Percentiles rank a stretch among this genome's conserved stretches.
phyloP scores from a whole-genome alignment of 345 rosid species.

The Hibiscus tridactylites region DNA sequence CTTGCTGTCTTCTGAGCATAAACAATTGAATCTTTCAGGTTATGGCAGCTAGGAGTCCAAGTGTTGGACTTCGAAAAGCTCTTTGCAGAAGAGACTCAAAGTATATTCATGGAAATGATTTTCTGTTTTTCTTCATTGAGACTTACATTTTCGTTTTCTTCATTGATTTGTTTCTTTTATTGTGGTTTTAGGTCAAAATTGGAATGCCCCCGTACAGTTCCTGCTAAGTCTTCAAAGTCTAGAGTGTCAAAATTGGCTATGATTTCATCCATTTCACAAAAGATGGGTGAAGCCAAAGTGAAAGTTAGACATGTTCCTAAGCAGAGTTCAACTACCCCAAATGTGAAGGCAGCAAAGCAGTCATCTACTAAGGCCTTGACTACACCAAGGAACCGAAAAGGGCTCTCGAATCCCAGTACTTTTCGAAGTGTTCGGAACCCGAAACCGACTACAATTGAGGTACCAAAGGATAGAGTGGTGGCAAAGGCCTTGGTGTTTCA shows the following conservation, averaged over 20 bases:
- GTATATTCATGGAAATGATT: slow-evolving; percentile 19
- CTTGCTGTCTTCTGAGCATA: background rate
- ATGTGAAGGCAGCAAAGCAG: slow-evolving; percentile 31
- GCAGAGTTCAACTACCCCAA: slow-evolving; percentile 34
- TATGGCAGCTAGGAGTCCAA: slow-evolving; percentile 98
- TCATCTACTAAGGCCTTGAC: slow-evolving; percentile 51
- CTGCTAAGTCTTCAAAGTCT: slow-evolving; percentile 66
- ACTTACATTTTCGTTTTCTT: background rate
- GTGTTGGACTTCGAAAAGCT: slow-evolving; percentile 52
- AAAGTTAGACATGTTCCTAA: slow-evolving; percentile 20
- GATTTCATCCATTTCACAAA: slow-evolving; percentile 64
- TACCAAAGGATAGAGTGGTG: slow-evolving; percentile 32
- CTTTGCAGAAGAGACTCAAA: slow-evolving; percentile 28
- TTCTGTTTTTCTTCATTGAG: background rate
- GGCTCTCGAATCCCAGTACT: slow-evolving; percentile 37
- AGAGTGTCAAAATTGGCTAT: slow-evolving; percentile 56
- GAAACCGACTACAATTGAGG: slow-evolving; percentile 26
- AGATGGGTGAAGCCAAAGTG: slow-evolving; percentile 35
- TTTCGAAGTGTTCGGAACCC: slow-evolving; percentile 59
- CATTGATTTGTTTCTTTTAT: background rate
- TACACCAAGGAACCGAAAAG: slow-evolving; percentile 40
- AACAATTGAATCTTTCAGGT: slow-evolving; percentile 38
- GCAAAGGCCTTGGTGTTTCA: slow-evolving; percentile 69
- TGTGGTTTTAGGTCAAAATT: slow-evolving; percentile 22
- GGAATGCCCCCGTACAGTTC: slow-evolving; percentile 79